These are phyloP conservation scores for Coffea eugenioides DNA, from an alignment of 257 asterid genomes.

Conservation along the genomic window DNA sequence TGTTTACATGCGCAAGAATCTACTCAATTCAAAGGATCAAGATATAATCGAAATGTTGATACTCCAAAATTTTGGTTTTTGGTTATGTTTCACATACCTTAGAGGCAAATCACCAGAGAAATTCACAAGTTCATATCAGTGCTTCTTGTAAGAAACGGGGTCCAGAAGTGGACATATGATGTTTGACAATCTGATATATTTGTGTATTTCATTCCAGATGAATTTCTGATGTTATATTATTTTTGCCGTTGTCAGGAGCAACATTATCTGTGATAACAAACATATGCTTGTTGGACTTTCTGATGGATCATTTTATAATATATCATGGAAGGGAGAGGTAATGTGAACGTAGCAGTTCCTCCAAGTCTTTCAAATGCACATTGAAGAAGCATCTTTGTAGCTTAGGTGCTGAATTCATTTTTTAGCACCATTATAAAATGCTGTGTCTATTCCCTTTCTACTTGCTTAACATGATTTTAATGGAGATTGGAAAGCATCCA, in stretches of 20 bases:
- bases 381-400: not conserved
- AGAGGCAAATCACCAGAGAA: not conserved
- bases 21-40: not conserved
- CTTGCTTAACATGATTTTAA: not conserved
- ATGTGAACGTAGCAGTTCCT: constrained; percentile 5
- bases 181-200: not conserved
- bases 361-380: not conserved
- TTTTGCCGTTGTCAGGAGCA: constrained; percentile 71
- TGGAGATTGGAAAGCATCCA: not conserved
- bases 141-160: not conserved
- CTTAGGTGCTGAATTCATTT: not conserved
- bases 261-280: constrained; percentile 88
- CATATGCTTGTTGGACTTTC: constrained; percentile 88
- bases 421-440: not conserved
- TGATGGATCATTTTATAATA: constrained; percentile 92
- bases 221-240: constrained; percentile 2
- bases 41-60: not conserved
- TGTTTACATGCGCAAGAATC: not conserved
- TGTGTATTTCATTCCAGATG: not conserved
- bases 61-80: too few relatives aligned
- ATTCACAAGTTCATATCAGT: not conserved
- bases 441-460: not conserved
- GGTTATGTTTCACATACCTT: not conserved
- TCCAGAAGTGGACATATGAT: not conserved
- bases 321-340: constrained; percentile 99